These are phyloP conservation scores for Euphorbia peplus DNA, from an alignment of 345 rosid species.

Conservation along the genomic window DNA sequence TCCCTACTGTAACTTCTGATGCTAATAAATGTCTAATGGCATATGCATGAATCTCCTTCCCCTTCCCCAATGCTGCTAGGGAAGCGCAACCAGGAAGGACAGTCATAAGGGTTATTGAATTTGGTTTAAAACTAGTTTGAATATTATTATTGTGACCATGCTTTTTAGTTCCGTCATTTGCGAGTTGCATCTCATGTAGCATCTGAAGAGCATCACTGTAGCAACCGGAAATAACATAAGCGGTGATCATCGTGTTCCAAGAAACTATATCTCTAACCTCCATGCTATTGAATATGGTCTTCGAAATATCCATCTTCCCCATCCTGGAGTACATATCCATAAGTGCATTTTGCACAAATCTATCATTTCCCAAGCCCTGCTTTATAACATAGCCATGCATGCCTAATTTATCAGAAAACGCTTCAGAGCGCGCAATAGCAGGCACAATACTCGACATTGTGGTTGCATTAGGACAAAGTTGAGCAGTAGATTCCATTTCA, in stretches of 20 bases:
- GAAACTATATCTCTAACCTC: conserved; percentile 68
- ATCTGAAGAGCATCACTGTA: conserved; percentile 56
- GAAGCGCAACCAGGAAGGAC: conserved; percentile 79
- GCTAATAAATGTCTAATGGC: conserved; percentile 66
- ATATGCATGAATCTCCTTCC: conserved; percentile 85
- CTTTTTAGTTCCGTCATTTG: conserved; percentile 19
- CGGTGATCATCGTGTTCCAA: conserved; percentile 86
- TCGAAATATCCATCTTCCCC: conserved; percentile 55
- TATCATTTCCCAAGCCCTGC: conserved; percentile 53
- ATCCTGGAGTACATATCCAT: conserved; percentile 82
- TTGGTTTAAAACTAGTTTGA: conserved; percentile 46
- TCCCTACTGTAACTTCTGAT: conserved; percentile 78
- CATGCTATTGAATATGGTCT: conserved; percentile 55
- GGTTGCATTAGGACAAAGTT: conserved; percentile 67
- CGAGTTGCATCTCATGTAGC: conserved; percentile 61
- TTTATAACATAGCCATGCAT: conserved; percentile 75
- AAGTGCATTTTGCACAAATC: conserved; percentile 81
- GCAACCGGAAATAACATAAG: conserved; percentile 53
- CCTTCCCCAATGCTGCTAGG: conserved; percentile 69
- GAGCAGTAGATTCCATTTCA: conserved; percentile 60
- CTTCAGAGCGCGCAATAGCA: conserved; percentile 56
- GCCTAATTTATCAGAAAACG: conserved; percentile 55
- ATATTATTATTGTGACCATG: conserved; percentile 12
- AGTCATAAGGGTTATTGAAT: conserved; percentile 81
- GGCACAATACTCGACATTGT: conserved; percentile 81